Base-by-base conservation (phyloP, 1,139 yeast genomes). In the Geotrichum histeridarum region DNA sequence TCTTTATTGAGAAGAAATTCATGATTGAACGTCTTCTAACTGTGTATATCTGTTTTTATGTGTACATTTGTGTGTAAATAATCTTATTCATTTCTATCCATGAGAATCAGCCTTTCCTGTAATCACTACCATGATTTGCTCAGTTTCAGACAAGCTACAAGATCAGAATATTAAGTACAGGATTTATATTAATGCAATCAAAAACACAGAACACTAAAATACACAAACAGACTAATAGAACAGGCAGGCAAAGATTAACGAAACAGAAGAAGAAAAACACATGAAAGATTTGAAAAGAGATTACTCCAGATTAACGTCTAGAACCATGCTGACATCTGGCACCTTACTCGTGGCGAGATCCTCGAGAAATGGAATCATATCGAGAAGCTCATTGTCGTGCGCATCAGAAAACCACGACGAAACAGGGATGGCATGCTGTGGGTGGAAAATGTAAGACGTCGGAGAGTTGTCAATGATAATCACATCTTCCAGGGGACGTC, bases 381-480 rank as follows among this genome's bases (percentile, higher is more conserved):
- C 99, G 60, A 88, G 72, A 63, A 93, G 77, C 75, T 93, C 99
- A 67, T 91, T 91, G 70, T 93, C 99, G 69, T 93, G 99, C 42
- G 94, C 84, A 73, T 93, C 99, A 63, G 96, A 88, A 75, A 94
- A 93, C 99, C 99, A 93, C 69, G 94, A 84, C 60, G 96, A 88
- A 36, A 93, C 88, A n/a, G 99, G 99, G 43, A 94, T 86, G 12
- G 98, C 95, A 73, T 93, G 97, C 67, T 89, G 95, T 27, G 99
- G 99, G 69, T 93, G 99, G 77, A 93, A 88, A 55, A 91, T 83
- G 70, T 94, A 93, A 12, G 96, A 88, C 6, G 98, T 96, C 1
- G 99, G 99, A 1, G 97, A 90, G 71, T 93, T 93, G 74, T 93
- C 99, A 62, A 93, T 83, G 62, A 93, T 94, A 56, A 93, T 90